Evolutionary conservation across 1,139 yeast genomes (phyloP).

Genomic region (Williopsis jadinii): DNA sequence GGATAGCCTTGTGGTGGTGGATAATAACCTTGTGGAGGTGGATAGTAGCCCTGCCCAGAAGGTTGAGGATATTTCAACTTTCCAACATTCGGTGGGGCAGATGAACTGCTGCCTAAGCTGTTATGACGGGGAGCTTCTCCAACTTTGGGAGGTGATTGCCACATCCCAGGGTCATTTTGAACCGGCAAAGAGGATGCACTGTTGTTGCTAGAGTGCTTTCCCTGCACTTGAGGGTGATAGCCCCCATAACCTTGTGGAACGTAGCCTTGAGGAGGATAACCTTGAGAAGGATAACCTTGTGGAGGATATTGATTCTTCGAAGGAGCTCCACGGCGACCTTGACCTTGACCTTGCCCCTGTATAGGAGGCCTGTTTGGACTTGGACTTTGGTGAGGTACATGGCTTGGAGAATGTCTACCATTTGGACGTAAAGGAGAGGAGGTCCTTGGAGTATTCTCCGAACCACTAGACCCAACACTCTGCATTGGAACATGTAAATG

Average conservation of each 20-base stretch:
- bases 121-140: conserved; percentile 1
- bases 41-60: conserved; percentile 1
- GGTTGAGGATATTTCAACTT: too few relatives aligned
- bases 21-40: conserved; percentile 4
- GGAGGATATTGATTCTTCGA: conserved; percentile 4
- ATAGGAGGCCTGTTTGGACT: background rate
- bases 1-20: conserved; percentile 8
- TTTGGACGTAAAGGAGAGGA: background rate
- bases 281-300: background rate
- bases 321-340: background rate
- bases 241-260: too few relatives aligned
- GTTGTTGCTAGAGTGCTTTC: conserved; percentile 2
- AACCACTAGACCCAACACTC: background rate
- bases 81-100: too few relatives aligned
- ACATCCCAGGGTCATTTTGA: too few relatives aligned
- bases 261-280: too few relatives aligned
- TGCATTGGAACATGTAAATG: too few relatives aligned
- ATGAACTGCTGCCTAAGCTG: background rate
- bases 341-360: background rate
- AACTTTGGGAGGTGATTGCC: background rate
- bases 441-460: background rate
- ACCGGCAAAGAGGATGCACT: conserved; percentile 4
- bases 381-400: background rate
- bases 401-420: conserved; percentile 1
- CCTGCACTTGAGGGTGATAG: background rate